Base-by-base conservation (phyloP, 176 grass and related monocot genomes). In the Eleusine indica region DNA sequence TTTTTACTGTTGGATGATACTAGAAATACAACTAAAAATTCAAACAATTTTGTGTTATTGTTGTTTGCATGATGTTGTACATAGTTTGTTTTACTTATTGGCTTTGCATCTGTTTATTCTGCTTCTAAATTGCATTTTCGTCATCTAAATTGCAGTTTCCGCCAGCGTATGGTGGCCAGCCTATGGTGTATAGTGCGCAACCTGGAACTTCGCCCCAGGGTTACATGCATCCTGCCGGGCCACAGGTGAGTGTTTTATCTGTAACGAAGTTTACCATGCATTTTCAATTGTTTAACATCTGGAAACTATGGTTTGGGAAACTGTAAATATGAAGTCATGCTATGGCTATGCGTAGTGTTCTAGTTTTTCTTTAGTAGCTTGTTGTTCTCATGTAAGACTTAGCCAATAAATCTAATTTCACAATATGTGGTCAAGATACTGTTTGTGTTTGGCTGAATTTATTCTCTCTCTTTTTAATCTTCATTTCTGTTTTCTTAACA, bases 101-200 rank as follows among this genome's bases (percentile, higher is more conserved):
- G 9, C 46, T 67, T 80, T 39, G 9, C 43, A 47, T 58, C 6
- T 38, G 13, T 60, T 60, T 56, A 4, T 60, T 68, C 57, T 68
- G 73, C 30, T 80, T 65, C n/a, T 68, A 35, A 76, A 62, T 25
- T 65, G 19, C 3, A 8, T 80, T 80, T 79, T 46, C 65, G 3
- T 47, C 22, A 74, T 80, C 68, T 52, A 44, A 43, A 61, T 86
- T 86, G 76, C 87, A 94, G 92, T 88, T 87, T 46, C 84, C 72
- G 52, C 86, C 87, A 49, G 58, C 80, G 29, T 94, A 91, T 79
- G 86, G 89, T 77, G 86, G 77, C 7, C 89, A 94, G 38, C 89
- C 89, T 70, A 61, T 87, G 72, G 49, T 91, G 61, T 94, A 91
- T 69, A 87, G 78, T 82, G 68, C 92, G 85, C 92, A 85, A 72